Evolutionary conservation across 75 land plant species (phyloP).

Genomic region (Selaginella tamariscina): DNA sequence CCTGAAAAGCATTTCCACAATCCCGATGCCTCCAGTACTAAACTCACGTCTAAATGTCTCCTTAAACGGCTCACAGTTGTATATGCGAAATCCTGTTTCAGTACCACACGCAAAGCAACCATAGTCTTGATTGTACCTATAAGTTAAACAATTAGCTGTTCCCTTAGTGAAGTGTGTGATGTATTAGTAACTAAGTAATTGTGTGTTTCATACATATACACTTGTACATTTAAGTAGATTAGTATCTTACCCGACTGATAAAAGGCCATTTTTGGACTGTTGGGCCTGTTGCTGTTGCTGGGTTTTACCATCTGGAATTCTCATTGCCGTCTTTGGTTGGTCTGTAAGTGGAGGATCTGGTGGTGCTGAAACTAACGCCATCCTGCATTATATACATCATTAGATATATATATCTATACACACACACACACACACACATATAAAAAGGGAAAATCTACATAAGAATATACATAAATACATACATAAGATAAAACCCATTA

Average conservation of each 20-base stretch:
- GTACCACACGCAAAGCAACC: slow-evolving; percentile 34
- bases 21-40: slow-evolving; percentile 21
- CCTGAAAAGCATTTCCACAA: slow-evolving; percentile 33
- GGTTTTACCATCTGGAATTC: not conserved
- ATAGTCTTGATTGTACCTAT: slow-evolving; percentile 24
- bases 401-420: no score
- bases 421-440: no score
- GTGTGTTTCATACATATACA: no score
- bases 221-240: no score
- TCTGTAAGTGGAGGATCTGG: not conserved
- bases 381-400: no score
- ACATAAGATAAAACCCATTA: no score
- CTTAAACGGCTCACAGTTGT: slow-evolving; percentile 23
- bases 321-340: not conserved
- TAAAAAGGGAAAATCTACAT: no score
- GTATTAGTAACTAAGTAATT: no score
- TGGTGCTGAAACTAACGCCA: not conserved
- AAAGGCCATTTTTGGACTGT: not conserved
- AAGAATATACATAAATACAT: no score
- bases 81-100: slow-evolving; percentile 25
- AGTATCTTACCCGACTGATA: not conserved
- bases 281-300: not conserved
- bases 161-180: no score
- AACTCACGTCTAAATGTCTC: slow-evolving; percentile 38
- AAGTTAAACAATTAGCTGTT: no score